phyloP scores from a whole-genome alignment of 805 yeast species.

The Komagataella mondaviorum region DNA sequence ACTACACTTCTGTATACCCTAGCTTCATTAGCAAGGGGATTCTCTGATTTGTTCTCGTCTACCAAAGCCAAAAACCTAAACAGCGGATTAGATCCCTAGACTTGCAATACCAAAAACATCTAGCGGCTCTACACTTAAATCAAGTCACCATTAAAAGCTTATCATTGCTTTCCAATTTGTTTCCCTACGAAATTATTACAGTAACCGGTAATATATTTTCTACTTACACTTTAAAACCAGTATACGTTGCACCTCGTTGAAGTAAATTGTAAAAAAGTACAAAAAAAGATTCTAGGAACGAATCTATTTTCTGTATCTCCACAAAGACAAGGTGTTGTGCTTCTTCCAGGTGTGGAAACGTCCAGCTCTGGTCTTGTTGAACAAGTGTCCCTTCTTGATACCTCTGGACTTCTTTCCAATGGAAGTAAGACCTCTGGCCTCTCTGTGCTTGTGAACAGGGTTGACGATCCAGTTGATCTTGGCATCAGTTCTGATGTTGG shows the following conservation, averaged over 20 bases:
- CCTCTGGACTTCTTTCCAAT: constrained; percentile 99
- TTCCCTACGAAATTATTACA: neutral
- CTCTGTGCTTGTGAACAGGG: constrained; percentile 99
- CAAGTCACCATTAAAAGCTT: no score
- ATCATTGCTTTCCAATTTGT: no score
- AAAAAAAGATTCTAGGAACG: neutral
- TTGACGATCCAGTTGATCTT: constrained; percentile 99
- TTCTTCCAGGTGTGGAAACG: constrained; percentile 99
- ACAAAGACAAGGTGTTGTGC: constrained; percentile 95
- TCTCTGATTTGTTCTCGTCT: no score
- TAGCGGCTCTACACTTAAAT: no score
- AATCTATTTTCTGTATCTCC: constrained; percentile 90
- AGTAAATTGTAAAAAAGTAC: neutral
- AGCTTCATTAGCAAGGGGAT: neutral
- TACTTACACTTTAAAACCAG: neutral
- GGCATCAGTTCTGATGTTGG: constrained; percentile 97
- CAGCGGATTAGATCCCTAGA: no score
- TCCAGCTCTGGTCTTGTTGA: constrained; percentile 96
- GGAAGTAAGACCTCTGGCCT: constrained; percentile 96
- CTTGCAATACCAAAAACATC: no score
- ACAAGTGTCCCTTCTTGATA: constrained; percentile 99
- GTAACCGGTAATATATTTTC: neutral
- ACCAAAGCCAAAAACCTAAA: no score
- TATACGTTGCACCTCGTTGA: neutral
- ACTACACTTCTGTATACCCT: no score